Base-by-base conservation (phyloP, 192 early-diverging fungal species). In the Coemansia sp. region DNA sequence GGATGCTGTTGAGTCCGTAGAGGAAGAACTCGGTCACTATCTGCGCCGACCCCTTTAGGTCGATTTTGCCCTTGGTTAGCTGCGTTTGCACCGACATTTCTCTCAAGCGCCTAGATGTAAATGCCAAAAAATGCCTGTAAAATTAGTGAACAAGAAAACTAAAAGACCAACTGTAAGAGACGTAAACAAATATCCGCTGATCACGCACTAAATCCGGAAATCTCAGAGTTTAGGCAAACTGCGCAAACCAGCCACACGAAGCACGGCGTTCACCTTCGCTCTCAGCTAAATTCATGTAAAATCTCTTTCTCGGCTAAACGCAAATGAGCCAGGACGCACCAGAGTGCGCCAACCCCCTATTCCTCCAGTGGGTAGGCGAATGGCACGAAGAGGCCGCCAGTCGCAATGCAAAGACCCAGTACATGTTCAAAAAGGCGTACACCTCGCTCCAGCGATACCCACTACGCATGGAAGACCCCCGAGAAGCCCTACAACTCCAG, bases 21-120 rank as follows among this genome's bases (percentile, higher is more conserved):
- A 90, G 90, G 81, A 96, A 96, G 77, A 94, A 96, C 84, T 95
- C 92, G 25, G 90, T 85, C 10, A 96, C 89, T 39, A 93, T 90
- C 36, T 85, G 85, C 4, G 93, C 89, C 5, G 93, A 95, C 9
- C 94, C 94, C 39, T 86, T 77, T n/a, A 96, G 83, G 2, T 90
- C 91, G 73, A 96, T 94, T 33, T 84, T 87, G 62, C 83, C 83
- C 69, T 80, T 84, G 35, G 83, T 84, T 16, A 76, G 67, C 33
- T 75, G 78, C 37, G 70, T 45, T 48, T 72, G 73, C 11, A 65
- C 59, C 18, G 75, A 65, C 75, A 82, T 82, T 47, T 28, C 28
- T 26, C 52, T 55, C 26, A 8, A 55, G 26, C 8, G 14, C 16
- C 12, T 55, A 31, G 52, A 31, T 55, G 55, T 58, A 42, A 67